Evolutionary conservation across 75 land plant species (phyloP).

Genomic region (Adiantum capillusveneris): DNA sequence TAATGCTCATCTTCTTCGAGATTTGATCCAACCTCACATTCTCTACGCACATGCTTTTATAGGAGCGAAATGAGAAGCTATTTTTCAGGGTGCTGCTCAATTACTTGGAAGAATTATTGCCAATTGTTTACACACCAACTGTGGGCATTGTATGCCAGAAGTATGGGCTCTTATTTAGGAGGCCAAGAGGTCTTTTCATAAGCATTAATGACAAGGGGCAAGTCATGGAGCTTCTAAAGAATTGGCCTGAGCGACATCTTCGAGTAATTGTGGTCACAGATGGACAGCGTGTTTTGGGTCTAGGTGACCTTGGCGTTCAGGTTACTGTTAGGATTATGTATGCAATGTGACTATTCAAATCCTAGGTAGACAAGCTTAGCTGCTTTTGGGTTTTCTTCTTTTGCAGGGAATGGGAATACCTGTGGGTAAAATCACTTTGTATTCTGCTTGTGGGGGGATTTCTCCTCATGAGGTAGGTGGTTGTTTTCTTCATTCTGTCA

Average conservation of each 20-base stretch:
- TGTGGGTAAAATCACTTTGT: slow-evolving; percentile 84
- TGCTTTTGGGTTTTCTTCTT: too few relatives aligned
- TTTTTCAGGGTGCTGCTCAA: slow-evolving; percentile 26
- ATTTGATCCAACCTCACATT: background rate
- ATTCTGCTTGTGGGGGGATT: slow-evolving; percentile 89
- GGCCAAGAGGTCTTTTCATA: slow-evolving; percentile 27
- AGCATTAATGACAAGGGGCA: slow-evolving; percentile 17
- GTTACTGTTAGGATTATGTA: background rate
- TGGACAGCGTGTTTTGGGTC: slow-evolving; percentile 85
- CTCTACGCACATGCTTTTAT: background rate
- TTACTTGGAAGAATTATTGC: slow-evolving; percentile 24
- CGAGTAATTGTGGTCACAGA: slow-evolving; percentile 82
- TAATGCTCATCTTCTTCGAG: background rate
- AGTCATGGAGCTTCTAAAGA: slow-evolving; percentile 21
- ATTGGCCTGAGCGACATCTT: slow-evolving; percentile 18
- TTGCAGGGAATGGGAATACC: slow-evolving; percentile 81
- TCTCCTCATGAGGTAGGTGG: slow-evolving; percentile 56
- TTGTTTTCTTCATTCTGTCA: slow-evolving; percentile 1
- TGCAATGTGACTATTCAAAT: background rate
- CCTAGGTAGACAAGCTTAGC: too few relatives aligned
- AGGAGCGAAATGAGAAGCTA: slow-evolving; percentile 31
- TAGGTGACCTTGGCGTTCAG: slow-evolving; percentile 95
- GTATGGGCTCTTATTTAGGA: slow-evolving; percentile 24
- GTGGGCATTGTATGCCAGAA: slow-evolving; percentile 30
- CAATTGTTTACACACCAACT: slow-evolving; percentile 30